Base-by-base conservation (phyloP, 1,284 basidiomycete genomes). In the Pascua guehoae region DNA sequence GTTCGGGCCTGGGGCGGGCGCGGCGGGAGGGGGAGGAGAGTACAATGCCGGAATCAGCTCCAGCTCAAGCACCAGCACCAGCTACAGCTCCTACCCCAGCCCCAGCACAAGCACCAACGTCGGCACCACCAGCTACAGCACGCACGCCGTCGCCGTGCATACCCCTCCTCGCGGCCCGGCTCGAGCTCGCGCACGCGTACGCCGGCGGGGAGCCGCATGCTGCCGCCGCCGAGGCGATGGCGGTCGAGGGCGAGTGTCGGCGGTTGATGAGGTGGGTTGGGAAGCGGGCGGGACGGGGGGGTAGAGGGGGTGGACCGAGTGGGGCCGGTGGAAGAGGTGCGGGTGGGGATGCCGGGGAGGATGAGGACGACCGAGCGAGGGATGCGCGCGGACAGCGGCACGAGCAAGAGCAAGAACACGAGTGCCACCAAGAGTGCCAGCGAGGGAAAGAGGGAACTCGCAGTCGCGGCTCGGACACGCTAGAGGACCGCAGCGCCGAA, bases 141-240 rank as follows among this genome's bases (percentile, higher is more conserved):
- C 39, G 32, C 42, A 2, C 49, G 17, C 11, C 41, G 39, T 14
- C 41, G 41, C 9, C 40, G 41, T 12, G 44, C 38, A 53, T 52
- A 0, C 40, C 56, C 9, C 52, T 69, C 8, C 53, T 67, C 45
- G 10, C 49, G 16, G 54, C 61, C 2, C 62, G 70, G 15, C 24
- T 66, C 12, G 65, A 67, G 1, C 56, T 72, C 12, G 70, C 67
- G 1, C 54, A 52, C 41, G 57, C 64, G 10, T 62, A 65, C 45
- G 47, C 68, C 8, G 12, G 32, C 17, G 59, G 58, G 3, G 60
- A 67, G 24, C 51, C 52, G 36, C 58, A 55, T 9, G 50, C 54
- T 1, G 71, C 69, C 10, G 66, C 65, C 41, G 47, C 44, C 10
- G 71, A 73, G 54, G 54, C 61, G 43, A 41, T 50, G 1, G 56